These are phyloP conservation scores for Chalciporus piperatus DNA, from an alignment of 768 basidiomycete species.

Conservation along the genomic window DNA sequence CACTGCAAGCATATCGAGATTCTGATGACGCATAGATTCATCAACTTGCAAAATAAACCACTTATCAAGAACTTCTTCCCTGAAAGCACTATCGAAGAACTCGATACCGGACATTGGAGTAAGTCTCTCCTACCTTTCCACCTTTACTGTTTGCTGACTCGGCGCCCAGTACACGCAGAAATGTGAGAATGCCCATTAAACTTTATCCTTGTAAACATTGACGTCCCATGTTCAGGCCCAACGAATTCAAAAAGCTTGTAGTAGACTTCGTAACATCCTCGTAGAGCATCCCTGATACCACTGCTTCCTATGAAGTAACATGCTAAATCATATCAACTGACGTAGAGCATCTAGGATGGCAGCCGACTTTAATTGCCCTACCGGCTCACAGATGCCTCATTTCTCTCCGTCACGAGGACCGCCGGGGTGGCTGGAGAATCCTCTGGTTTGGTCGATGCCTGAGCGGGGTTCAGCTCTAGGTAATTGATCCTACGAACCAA, in stretches of 20 bases:
- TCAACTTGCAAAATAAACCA: slow-evolving; percentile 69
- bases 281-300: slow-evolving; percentile 12
- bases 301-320: neutral
- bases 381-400: slow-evolving; percentile 2
- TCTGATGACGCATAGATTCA: slow-evolving; percentile 47
- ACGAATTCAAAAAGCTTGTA: slow-evolving; percentile 50
- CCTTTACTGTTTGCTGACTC: slow-evolving; percentile 4
- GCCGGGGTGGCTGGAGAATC: slow-evolving; percentile 23
- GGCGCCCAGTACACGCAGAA: slow-evolving; percentile 71
- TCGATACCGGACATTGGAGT: slow-evolving; percentile 91
- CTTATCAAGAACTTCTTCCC: slow-evolving; percentile 73
- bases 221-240: slow-evolving; percentile 37
- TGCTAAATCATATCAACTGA: neutral
- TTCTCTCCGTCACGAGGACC: slow-evolving; percentile 10
- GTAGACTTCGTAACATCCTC: slow-evolving; percentile 23
- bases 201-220: neutral
- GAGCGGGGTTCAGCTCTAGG: slow-evolving; percentile 28
- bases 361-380: neutral
- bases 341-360: neutral
- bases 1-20: neutral
- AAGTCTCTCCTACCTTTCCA: slow-evolving; percentile 20
- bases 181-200: slow-evolving; percentile 35
- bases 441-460: slow-evolving; percentile 27
- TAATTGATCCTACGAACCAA: slow-evolving; percentile 24
- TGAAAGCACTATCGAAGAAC: slow-evolving; percentile 50